Conservation (phyloP, 2,329 filamentous ascomycete genomes). For the Exophiala viscosa region DNA sequence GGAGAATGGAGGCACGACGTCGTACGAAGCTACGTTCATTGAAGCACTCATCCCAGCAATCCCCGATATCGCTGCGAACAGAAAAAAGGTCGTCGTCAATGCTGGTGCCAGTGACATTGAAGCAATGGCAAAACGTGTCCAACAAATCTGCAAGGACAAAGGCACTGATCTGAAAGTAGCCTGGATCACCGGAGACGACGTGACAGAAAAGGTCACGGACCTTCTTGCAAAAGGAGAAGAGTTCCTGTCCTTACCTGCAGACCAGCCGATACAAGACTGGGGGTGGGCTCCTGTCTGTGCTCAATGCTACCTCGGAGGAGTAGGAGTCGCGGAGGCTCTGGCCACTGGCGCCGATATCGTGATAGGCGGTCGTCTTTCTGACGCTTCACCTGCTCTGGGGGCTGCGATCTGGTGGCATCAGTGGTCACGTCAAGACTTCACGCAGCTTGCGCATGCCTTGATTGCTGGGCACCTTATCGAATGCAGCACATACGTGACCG, state of each 20-base stretch:
- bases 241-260: background rate
- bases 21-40: constrained; percentile 33
- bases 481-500: constrained; percentile 41
- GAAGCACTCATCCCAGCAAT: constrained; percentile 38
- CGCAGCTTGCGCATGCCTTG: constrained; percentile 37
- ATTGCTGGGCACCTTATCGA: constrained; percentile 37
- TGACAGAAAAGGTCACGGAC: constrained; percentile 32
- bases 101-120: constrained; percentile 40
- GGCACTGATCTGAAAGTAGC: constrained; percentile 36
- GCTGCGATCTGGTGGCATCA: constrained; percentile 39
- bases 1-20: constrained; percentile 8
- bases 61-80: constrained; percentile 34
- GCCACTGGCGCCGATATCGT: constrained; percentile 40
- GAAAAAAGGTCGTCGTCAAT: constrained; percentile 41
- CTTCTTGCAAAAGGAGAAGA: background rate
- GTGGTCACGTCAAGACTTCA: constrained; percentile 36
- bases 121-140: constrained; percentile 18
- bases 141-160: constrained; percentile 31
- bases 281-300: constrained; percentile 23
- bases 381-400: constrained; percentile 41
- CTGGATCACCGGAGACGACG: constrained; percentile 41
- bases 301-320: constrained; percentile 34
- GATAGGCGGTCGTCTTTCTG: constrained; percentile 40
- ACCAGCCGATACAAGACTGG: constrained; percentile 23
- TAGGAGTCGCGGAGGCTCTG: constrained; percentile 37